Evolutionary conservation across 2,329 filamentous ascomycete genomes (phyloP).

Genomic region (Penicillium sp.): DNA sequence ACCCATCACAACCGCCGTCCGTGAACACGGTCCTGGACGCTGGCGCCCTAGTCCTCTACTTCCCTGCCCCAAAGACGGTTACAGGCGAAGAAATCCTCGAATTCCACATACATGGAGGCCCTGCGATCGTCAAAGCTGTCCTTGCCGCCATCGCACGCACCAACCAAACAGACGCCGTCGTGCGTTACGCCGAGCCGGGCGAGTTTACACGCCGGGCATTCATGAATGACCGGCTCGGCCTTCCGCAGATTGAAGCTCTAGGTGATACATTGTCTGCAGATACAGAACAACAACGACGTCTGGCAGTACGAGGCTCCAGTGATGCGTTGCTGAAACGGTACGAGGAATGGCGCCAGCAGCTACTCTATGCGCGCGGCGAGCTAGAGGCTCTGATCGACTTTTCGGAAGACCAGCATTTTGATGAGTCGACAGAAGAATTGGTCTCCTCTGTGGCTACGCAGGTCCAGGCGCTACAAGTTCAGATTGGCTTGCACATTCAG

Average conservation of each 20-base stretch:
- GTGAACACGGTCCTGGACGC: constrained; percentile 64
- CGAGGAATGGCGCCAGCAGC: constrained; percentile 73
- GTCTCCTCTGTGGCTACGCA: constrained; percentile 67
- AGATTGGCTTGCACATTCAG: constrained; percentile 67
- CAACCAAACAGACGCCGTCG: constrained; percentile 30
- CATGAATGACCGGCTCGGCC: constrained; percentile 76
- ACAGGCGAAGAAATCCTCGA: constrained; percentile 94
- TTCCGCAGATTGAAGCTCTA: constrained; percentile 74
- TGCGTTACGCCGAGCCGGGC: constrained; percentile 89
- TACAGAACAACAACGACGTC: constrained; percentile 88
- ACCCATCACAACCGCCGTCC: constrained; percentile 48
- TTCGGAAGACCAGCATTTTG: constrained; percentile 94
- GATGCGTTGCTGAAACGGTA: constrained; percentile 72
- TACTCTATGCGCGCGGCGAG: constrained; percentile 82
- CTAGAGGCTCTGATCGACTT: constrained; percentile 97
- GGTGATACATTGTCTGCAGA: constrained; percentile 63
- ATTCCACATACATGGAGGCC: constrained; percentile 89
- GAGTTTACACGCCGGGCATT: constrained; percentile 95
- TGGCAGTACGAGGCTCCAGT: constrained; percentile 76
- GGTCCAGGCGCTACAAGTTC: constrained; percentile 59
- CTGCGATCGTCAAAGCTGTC: constrained; percentile 83
- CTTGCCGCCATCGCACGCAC: constrained; percentile 68
- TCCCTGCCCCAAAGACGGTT: constrained; percentile 75
- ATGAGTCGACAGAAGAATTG: constrained; percentile 75
- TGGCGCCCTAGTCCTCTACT: constrained; percentile 76